Percentiles rank a stretch among this genome's conserved stretches.
Evolutionary conservation across 768 basidiomycete genomes (phyloP).

Genomic region (Gelatoporia subvermispora): DNA sequence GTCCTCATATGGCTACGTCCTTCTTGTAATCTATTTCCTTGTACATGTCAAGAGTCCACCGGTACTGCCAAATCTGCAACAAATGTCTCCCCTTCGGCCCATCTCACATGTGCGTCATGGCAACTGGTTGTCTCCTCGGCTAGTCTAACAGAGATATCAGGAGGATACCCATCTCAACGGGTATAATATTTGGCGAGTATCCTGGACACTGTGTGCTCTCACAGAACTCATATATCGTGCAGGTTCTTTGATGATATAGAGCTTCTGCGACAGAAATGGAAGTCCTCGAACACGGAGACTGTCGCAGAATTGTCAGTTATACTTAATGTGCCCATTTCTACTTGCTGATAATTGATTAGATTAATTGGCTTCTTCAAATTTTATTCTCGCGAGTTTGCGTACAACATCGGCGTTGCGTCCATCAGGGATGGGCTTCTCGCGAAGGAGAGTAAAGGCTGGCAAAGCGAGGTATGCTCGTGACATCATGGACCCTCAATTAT

Average conservation of each 20-base stretch:
- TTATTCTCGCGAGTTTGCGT: constrained; percentile 89
- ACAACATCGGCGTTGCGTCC: constrained; percentile 87
- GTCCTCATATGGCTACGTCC: constrained; percentile 95
- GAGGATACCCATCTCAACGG: constrained; percentile 79
- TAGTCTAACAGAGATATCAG: constrained; percentile 30
- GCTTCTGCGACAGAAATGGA: constrained; percentile 86
- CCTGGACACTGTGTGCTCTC: neutral
- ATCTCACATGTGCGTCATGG: constrained; percentile 59
- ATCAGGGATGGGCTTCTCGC: constrained; percentile 85
- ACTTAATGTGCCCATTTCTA: neutral
- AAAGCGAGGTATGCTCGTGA: constrained; percentile 63
- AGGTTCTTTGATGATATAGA: constrained; percentile 99
- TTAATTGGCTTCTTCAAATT: constrained; percentile 98
- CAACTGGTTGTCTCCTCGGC: constrained; percentile 9
- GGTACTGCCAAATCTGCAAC: constrained; percentile 92
- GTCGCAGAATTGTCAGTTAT: constrained; percentile 82
- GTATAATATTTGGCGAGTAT: constrained; percentile 68
- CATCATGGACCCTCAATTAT: neutral
- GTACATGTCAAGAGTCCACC: constrained; percentile 97
- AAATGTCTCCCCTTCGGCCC: constrained; percentile 87
- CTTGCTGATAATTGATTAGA: constrained; percentile 35
- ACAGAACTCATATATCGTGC: neutral
- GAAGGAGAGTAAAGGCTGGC: constrained; percentile 94
- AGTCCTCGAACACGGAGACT: constrained; percentile 86
- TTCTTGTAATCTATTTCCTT: constrained; percentile 96